Evolutionary conservation across 176 grass and related monocot genomes (phyloP).

Genomic region (Saccharum officinarum): DNA sequence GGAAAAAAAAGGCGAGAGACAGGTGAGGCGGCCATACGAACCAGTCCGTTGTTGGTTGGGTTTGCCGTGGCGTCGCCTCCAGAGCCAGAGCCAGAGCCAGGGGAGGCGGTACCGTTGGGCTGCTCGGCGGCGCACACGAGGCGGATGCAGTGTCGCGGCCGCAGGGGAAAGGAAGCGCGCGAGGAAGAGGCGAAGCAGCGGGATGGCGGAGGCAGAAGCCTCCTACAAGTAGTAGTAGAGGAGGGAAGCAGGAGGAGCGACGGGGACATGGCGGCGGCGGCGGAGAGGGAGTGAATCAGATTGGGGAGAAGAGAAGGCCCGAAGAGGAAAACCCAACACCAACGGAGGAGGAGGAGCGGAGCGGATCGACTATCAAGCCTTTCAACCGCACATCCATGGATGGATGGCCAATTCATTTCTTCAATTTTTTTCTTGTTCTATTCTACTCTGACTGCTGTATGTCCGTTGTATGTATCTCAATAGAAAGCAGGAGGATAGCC

Average conservation of each 20-base stretch:
- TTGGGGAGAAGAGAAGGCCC: background rate
- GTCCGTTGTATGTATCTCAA: too few species aligned
- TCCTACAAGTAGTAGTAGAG: background rate
- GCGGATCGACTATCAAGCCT: background rate
- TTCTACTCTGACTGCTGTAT: too few species aligned
- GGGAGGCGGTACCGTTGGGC: conserved; percentile 32
- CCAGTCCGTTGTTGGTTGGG: conserved; percentile 29
- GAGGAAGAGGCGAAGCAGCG: background rate
- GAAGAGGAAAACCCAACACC: background rate
- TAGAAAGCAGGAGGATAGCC: too few species aligned
- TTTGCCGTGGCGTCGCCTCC: conserved; percentile 24
- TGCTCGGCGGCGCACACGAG: conserved; percentile 21
- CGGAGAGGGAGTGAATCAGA: background rate
- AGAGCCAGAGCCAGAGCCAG: conserved; percentile 13
- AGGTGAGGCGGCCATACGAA: conserved; percentile 2
- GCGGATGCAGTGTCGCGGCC: conserved; percentile 15
- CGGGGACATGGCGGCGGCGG: conserved; percentile 35
- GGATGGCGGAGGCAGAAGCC: background rate
- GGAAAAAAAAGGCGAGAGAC: background rate
- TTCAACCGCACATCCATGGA: background rate
- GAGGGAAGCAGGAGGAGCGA: conserved; percentile 29
- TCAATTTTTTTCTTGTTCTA: too few species aligned
- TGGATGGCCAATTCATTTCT: background rate
- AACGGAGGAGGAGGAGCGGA: background rate
- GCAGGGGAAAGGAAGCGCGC: conserved; percentile 18